Evolutionary conservation across 345 rosid genomes (phyloP).

Genomic region (Excoecaria cochinchinensis): DNA sequence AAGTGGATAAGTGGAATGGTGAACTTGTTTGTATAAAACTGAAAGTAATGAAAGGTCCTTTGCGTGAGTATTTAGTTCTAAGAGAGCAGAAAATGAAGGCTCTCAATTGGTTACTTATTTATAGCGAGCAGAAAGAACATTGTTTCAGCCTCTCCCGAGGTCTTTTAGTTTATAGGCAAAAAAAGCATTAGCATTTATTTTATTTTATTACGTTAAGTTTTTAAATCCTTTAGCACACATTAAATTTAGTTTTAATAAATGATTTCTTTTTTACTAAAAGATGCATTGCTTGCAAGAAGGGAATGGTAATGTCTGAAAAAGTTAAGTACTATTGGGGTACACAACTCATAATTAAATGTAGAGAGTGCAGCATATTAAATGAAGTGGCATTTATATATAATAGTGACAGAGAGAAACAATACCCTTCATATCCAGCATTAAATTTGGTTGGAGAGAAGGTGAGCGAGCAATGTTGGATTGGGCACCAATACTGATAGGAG

Average conservation of each 20-base stretch:
- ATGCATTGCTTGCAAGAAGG: slow-evolving; percentile 15
- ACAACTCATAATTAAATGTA: too few relatives aligned
- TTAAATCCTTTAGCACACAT: too few relatives aligned
- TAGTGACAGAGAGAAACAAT: too few relatives aligned
- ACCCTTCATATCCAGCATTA: too few relatives aligned
- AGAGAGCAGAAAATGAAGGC: background rate
- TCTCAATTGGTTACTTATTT: background rate
- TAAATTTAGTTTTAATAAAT: too few relatives aligned
- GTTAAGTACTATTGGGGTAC: background rate
- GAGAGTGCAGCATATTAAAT: background rate
- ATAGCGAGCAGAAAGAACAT: too few relatives aligned
- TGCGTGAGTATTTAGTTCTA: slow-evolving; percentile 25
- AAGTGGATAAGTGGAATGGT: background rate
- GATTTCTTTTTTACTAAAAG: too few relatives aligned
- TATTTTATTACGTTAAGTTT: too few relatives aligned
- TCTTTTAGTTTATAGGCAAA: too few relatives aligned
- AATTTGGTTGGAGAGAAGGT: background rate
- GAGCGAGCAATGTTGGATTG: slow-evolving; percentile 44
- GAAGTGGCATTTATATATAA: background rate
- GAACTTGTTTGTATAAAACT: slow-evolving; percentile 4
- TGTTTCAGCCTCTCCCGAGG: too few relatives aligned
- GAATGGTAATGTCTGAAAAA: background rate
- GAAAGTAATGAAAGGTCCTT: slow-evolving; percentile 14
- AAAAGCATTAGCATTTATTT: too few relatives aligned
- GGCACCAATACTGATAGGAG: slow-evolving; percentile 51